Evolutionary conservation across 2,329 filamentous ascomycete genomes (phyloP), one percentile per base, ranked within the genome.

Genomic region (Escovopsis sp.): DNA sequence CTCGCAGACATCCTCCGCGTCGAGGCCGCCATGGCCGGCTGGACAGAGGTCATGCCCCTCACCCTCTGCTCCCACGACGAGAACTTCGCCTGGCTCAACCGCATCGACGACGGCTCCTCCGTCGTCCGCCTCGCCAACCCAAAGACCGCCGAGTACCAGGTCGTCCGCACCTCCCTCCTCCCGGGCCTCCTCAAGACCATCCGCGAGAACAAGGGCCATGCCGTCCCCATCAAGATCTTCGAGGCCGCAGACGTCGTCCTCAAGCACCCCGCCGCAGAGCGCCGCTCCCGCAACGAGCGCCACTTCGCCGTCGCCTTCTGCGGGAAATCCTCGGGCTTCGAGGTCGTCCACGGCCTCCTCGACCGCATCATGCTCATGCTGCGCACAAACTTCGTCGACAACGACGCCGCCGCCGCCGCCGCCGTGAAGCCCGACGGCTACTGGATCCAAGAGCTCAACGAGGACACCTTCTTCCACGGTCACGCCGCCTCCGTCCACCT

Each of bases 21-120:
- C 36, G 90, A 98, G 58, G 74, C 82, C 34, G 88, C 87, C 36
- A 90, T 94, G 75, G 80, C 88, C 5, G 90, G 90, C 40, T 98
- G 90, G 90, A 79, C 76, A 37, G 90, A 98, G 63, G 88, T 94
- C 37, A 79, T 98, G 72, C 88, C 90, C 18, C 69, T 98, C 19
- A 96, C 94, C 46, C 74, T 98, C 37, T 98, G 90, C 68, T 93
- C 85, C 31, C 86, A 94, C 57, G 88, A 96, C 52, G 90, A 98
- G 68, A 98, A 98, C 65, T 98, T 96, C 56, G 79, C 70, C 40
- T 94, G 84, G 81, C 67, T 98, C 12, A 94, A 94, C 62, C 79
- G 86, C 52, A 76, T 77, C 52, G 87, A 94, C 46, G 82, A 93
- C 49, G 84, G 84, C 43, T 78, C 70, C 39, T 85, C 79, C 0